These are phyloP conservation scores for Phlyctochytrium planicorne DNA, from an alignment of 192 early-diverging fungal genomes.

Conservation along the genomic window DNA sequence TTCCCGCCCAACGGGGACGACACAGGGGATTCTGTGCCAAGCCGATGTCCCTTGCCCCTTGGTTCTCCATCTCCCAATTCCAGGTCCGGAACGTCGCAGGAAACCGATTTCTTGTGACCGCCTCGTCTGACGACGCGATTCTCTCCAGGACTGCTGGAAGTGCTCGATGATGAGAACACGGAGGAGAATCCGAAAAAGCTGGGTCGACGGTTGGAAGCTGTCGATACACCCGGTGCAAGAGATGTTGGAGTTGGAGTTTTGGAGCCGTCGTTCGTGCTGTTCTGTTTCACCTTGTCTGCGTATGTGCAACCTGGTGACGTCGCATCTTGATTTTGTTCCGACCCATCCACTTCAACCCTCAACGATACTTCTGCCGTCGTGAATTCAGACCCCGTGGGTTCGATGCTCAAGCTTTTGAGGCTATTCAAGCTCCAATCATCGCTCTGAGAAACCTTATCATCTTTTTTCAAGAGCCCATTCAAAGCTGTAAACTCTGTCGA, in stretches of 20 bases:
- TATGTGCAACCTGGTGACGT: too few species aligned
- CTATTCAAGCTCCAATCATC: conserved; percentile 4
- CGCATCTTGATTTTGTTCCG: too few species aligned
- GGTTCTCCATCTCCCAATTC: background rate
- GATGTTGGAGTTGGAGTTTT: too few species aligned
- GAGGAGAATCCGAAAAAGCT: background rate
- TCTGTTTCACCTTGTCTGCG: too few species aligned
- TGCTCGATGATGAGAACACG: background rate
- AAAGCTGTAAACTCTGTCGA: background rate
- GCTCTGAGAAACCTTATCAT: background rate
- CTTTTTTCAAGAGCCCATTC: background rate
- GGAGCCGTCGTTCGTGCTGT: too few species aligned
- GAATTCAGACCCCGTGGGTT: background rate
- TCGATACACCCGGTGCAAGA: background rate
- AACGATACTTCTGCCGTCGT: too few species aligned
- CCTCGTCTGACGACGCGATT: background rate
- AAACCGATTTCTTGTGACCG: background rate
- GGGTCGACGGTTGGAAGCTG: background rate
- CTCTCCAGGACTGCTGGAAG: background rate
- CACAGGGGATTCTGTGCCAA: too few species aligned
- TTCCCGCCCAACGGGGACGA: too few species aligned
- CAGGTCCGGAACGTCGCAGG: background rate
- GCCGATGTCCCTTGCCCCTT: too few species aligned
- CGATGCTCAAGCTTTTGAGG: background rate
- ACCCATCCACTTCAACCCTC: too few species aligned